Conservation (phyloP, 331 rosid species). For the Dryas integrifolia region DNA sequence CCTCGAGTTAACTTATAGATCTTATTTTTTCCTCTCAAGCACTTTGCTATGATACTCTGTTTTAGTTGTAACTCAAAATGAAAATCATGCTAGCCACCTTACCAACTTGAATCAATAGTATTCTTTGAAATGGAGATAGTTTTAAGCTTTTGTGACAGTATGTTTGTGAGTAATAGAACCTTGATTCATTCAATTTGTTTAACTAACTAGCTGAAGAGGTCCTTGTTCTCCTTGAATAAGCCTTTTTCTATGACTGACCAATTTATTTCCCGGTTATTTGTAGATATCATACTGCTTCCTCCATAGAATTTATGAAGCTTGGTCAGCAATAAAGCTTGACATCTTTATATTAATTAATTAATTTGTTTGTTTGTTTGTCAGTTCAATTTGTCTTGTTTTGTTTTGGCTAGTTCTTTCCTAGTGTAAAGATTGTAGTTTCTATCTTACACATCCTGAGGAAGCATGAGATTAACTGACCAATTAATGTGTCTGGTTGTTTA, state of each 20-base stretch:
- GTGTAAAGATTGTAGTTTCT: background rate
- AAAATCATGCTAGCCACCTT: background rate
- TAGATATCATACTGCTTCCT: background rate
- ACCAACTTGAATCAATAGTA: background rate
- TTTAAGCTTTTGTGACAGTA: background rate
- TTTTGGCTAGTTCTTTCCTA: background rate
- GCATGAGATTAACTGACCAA: background rate
- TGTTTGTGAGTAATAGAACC: background rate
- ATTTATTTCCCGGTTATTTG: background rate
- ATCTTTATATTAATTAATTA: background rate
- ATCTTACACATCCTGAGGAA: constrained; percentile 1
- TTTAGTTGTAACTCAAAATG: constrained; percentile 5
- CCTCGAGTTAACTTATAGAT: constrained; percentile 23
- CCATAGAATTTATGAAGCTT: background rate
- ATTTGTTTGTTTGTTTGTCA: background rate
- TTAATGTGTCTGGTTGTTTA: background rate
- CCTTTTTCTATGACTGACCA: background rate
- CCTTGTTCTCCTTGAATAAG: background rate
- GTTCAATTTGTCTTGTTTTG: background rate
- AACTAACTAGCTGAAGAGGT: background rate
- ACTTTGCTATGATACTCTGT: background rate
- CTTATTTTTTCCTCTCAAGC: constrained; percentile 15
- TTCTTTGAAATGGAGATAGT: background rate
- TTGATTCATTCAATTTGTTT: background rate
- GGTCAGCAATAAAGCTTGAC: background rate